Percentiles rank a stretch among this genome's conserved stretches.
Evolutionary conservation across 106 monocot species (phyloP).

Genomic region (Dendrobium nobile): DNA sequence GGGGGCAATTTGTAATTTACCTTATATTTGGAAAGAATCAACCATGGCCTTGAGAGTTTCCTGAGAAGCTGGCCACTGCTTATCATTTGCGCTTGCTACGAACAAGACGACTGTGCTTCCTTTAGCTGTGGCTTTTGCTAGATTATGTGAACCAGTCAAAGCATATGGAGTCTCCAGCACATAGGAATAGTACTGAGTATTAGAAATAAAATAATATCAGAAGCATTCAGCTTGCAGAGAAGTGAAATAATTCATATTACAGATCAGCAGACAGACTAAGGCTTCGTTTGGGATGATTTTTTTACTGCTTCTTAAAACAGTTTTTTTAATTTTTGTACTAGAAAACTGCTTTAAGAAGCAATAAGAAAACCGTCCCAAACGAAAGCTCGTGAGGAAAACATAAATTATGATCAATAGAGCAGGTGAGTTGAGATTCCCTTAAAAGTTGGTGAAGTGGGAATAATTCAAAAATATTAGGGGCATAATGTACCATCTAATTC

Average conservation of each 20-base stretch:
- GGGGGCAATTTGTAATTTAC: not conserved
- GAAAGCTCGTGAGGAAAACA: too few relatives aligned
- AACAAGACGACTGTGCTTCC: slow-evolving; percentile 83
- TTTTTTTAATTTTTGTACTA: too few relatives aligned
- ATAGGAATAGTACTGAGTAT: slow-evolving; percentile 73
- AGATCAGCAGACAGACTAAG: too few relatives aligned
- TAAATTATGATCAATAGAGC: too few relatives aligned
- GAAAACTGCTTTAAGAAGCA: too few relatives aligned
- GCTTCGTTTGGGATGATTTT: too few relatives aligned
- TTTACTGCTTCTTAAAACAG: too few relatives aligned
- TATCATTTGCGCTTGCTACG: slow-evolving; percentile 85
- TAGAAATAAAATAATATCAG: not conserved
- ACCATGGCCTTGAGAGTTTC: slow-evolving; percentile 71
- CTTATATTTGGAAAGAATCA: slow-evolving; percentile 53
- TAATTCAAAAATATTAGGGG: too few relatives aligned
- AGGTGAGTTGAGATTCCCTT: too few relatives aligned
- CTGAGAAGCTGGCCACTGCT: slow-evolving; percentile 78
- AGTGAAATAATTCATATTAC: too few relatives aligned
- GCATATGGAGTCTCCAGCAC: slow-evolving; percentile 88
- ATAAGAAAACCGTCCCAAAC: too few relatives aligned
- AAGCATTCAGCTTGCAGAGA: not conserved
- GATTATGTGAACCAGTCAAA: slow-evolving; percentile 75
- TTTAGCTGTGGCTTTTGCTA: slow-evolving; percentile 91
- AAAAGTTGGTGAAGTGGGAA: too few relatives aligned
- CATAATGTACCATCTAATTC: not conserved